Conservation (phyloP, 2,329 filamentous ascomycete genomes). For the Cordyceps cicadae region DNA sequence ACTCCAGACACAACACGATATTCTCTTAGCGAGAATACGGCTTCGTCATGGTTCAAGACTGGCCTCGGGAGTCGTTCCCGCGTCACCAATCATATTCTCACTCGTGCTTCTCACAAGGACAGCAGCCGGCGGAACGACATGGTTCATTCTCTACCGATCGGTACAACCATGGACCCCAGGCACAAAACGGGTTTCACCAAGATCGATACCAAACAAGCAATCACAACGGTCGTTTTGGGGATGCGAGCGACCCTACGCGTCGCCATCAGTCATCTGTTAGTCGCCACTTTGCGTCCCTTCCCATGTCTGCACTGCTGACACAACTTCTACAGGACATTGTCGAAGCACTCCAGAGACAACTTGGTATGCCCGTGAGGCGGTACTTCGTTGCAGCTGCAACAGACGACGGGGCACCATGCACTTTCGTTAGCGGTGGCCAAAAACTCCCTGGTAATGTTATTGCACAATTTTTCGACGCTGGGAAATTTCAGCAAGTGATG, state of each 20-base stretch:
- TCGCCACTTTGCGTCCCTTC: not conserved
- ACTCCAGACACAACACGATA: not conserved
- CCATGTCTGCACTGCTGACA: not conserved
- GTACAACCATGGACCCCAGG: slow-evolving; percentile 20
- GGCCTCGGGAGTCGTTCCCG: slow-evolving; percentile 31
- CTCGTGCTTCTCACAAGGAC: slow-evolving; percentile 2
- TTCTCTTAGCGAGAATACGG: not conserved
- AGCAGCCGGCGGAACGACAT: slow-evolving; percentile 19
- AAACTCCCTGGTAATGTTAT: slow-evolving; percentile 30
- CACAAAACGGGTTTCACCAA: slow-evolving; percentile 11
- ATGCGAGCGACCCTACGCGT: slow-evolving; percentile 26
- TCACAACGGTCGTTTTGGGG: slow-evolving; percentile 27
- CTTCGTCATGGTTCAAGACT: slow-evolving; percentile 34
- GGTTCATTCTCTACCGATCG: slow-evolving; percentile 23
- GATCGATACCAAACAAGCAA: slow-evolving; percentile 19
- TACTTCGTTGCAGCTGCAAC: slow-evolving; percentile 46
- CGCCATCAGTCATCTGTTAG: slow-evolving; percentile 20
- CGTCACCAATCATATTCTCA: slow-evolving; percentile 22
- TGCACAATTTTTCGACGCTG: slow-evolving; percentile 38
- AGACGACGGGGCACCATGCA: slow-evolving; percentile 38
- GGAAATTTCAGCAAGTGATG: slow-evolving; percentile 33
- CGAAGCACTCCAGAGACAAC: slow-evolving; percentile 42
- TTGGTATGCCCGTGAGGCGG: slow-evolving; percentile 40
- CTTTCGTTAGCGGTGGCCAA: slow-evolving; percentile 36
- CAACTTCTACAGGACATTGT: slow-evolving; percentile 36